Conservation (phyloP, 805 yeast genomes). For the Ogataea populi-albae region DNA sequence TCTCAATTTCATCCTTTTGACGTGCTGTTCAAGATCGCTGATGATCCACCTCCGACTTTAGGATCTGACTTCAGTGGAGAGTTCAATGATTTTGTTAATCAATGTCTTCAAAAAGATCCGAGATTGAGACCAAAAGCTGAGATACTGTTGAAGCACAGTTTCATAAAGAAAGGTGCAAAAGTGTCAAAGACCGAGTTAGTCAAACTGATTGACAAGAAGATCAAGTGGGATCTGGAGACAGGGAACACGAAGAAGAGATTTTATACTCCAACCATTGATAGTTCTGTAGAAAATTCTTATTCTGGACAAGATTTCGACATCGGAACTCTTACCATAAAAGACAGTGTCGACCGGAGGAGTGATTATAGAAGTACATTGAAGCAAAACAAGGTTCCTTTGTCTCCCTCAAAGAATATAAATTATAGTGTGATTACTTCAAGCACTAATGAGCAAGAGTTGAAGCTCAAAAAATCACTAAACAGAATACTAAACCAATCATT, state of each 20-base stretch:
- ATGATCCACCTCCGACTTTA: conserved; percentile 43
- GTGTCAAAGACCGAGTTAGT: conserved; percentile 32
- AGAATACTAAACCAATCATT: conserved; percentile 41
- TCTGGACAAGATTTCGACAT: conserved; percentile 9
- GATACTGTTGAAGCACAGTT: conserved; percentile 61
- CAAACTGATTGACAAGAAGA: conserved; percentile 42
- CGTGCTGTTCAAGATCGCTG: conserved; percentile 50
- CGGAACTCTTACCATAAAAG: conserved; percentile 10
- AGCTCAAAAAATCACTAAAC: conserved; percentile 29
- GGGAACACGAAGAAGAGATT: conserved; percentile 27
- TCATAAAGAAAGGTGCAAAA: conserved; percentile 42
- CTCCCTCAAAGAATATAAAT: conserved; percentile 15
- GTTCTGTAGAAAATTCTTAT: background rate
- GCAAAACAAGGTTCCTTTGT: conserved; percentile 13
- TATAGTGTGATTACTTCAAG: conserved; percentile 5
- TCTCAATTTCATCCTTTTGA: conserved; percentile 54
- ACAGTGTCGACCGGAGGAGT: conserved; percentile 3
- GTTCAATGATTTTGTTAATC: conserved; percentile 65
- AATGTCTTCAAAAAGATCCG: conserved; percentile 74
- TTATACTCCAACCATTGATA: conserved; percentile 34
- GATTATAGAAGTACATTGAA: conserved; percentile 8
- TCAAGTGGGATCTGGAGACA: conserved; percentile 39
- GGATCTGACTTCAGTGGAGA: conserved; percentile 33
- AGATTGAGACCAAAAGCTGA: conserved; percentile 61
- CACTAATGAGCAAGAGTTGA: conserved; percentile 11